Evolutionary conservation across 768 basidiomycete genomes (phyloP), one percentile per base, ranked within the genome.

Genomic region (Lactarius pseudohatsudake): DNA sequence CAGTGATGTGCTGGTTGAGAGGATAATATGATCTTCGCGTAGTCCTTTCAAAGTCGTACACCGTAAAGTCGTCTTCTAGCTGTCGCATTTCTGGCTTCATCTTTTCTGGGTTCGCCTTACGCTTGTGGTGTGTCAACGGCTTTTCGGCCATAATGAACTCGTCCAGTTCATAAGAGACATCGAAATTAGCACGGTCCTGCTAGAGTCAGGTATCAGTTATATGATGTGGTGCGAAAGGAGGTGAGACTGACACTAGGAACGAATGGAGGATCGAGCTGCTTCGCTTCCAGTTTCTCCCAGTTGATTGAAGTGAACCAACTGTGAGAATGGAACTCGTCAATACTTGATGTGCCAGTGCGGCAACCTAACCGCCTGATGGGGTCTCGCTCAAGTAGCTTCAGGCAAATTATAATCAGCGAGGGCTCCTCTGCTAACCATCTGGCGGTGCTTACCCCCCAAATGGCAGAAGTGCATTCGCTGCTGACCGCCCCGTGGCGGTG

Each of bases 111-210:
- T 94, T 91, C 38, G 86, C 87, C 74, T 96, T 98, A 41, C 97
- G 88, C 77, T 94, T 97, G 55, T 91, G 82, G 69, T 96, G 94
- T 64, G 94, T 97, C 63, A 98, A 79, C n/a, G 96, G 96, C 75
- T 98, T 98, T 79, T 98, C 96, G 61, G 96, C 96, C 84, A 98
- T 86, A 73, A 99, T 77, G 73, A 98, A 91, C 76, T 99, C 97
- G 75, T 99, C 96, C 11, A 99, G 85, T 79, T 98, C 97, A 74
- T 98, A 95, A 41, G 94, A 88, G 43, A 97, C 90, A 74, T 99
- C 96, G 76, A 98, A 99, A 76, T 99, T 98, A n/a, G 95, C 92
- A 77, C 90, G 90, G 75, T 96, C 95, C 77, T 90, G 87, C 96
- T 99, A 74, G 32, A 66, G 50, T 53, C 26, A 22, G 41, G 41